Percentiles rank a stretch among this genome's conserved stretches.
Evolutionary conservation across 108 stramenopile genomes (phyloP).

Genomic region (Nannochloropsis salina): DNA sequence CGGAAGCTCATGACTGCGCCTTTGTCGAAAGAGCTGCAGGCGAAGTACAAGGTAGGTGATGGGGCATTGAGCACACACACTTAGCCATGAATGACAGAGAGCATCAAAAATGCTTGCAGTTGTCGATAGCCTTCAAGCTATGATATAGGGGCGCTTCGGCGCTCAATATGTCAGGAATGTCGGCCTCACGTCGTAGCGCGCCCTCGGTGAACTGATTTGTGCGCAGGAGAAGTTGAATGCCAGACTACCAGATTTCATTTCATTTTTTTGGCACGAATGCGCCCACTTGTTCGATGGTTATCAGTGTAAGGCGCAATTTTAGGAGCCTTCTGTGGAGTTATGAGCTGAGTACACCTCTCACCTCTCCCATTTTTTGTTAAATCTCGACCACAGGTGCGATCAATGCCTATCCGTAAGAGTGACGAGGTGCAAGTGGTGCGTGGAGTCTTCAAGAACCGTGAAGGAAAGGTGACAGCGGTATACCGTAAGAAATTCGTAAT

Average conservation of each 20-base stretch:
- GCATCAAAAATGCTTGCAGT: not conserved
- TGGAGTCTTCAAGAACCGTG: slow-evolving; percentile 89
- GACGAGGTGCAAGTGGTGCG: slow-evolving; percentile 95
- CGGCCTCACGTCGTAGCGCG: too few species aligned
- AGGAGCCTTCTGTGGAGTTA: too few species aligned
- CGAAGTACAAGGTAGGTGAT: slow-evolving; percentile 74
- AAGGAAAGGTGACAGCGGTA: slow-evolving; percentile 91
- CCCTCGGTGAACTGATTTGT: too few species aligned
- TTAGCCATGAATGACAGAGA: not conserved
- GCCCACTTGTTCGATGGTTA: too few species aligned
- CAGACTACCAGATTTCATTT: too few species aligned
- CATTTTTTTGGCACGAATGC: too few species aligned
- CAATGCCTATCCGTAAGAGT: slow-evolving; percentile 96
- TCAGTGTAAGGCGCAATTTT: too few species aligned
- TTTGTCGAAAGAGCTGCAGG: slow-evolving; percentile 95
- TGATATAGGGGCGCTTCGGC: too few species aligned
- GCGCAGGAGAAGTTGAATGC: too few species aligned
- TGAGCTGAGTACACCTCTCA: not conserved
- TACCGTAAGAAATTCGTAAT: slow-evolving; percentile 97
- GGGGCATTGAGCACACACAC: not conserved
- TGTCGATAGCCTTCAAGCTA: too few species aligned
- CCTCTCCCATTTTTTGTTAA: too few species aligned
- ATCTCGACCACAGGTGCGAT: slow-evolving; percentile 61
- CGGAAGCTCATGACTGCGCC: slow-evolving; percentile 89
- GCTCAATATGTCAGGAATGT: too few species aligned